Conservation (phyloP, 345 rosid genomes). For the Reutealis trisperma region DNA sequence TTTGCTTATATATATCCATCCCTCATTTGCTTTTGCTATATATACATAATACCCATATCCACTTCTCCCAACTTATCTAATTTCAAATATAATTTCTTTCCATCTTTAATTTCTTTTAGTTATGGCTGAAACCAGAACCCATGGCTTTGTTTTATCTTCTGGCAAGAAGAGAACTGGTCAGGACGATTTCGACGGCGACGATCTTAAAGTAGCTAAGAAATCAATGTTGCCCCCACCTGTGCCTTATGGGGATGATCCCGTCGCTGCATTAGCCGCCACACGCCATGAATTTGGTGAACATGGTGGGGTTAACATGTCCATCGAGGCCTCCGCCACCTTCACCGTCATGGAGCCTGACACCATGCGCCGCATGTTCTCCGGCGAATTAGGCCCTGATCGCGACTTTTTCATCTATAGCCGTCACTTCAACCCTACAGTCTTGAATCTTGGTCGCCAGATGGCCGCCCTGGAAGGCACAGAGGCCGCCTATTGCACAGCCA, state of each 20-base stretch:
- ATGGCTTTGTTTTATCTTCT: not conserved
- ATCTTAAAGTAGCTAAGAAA: constrained; percentile 7
- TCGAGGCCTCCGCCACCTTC: constrained; percentile 98
- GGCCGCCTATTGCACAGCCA: constrained; percentile 96
- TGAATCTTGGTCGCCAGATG: constrained; percentile 93
- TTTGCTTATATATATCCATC: no score
- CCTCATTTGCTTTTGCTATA: not conserved
- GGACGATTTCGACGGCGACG: constrained; percentile 7
- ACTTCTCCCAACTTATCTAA: no score
- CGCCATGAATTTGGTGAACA: constrained; percentile 98
- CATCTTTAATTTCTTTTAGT: not conserved
- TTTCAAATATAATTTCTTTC: no score
- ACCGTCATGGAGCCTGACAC: constrained; percentile 98
- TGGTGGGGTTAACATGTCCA: constrained; percentile 98
- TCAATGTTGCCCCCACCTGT: not conserved
- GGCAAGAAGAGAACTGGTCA: constrained; percentile 15
- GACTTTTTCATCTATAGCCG: constrained; percentile 96
- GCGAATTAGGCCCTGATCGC: constrained; percentile 94
- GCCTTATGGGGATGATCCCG: constrained; percentile 53
- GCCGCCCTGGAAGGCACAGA: constrained; percentile 97
- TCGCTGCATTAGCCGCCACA: constrained; percentile 65
- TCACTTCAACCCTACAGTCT: constrained; percentile 95
- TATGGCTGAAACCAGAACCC: constrained; percentile 13
- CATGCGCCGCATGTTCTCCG: constrained; percentile 86
- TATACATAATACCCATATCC: not conserved